Evolutionary conservation across 768 basidiomycete species (phyloP).

Genomic region (Suillus bovinus): DNA sequence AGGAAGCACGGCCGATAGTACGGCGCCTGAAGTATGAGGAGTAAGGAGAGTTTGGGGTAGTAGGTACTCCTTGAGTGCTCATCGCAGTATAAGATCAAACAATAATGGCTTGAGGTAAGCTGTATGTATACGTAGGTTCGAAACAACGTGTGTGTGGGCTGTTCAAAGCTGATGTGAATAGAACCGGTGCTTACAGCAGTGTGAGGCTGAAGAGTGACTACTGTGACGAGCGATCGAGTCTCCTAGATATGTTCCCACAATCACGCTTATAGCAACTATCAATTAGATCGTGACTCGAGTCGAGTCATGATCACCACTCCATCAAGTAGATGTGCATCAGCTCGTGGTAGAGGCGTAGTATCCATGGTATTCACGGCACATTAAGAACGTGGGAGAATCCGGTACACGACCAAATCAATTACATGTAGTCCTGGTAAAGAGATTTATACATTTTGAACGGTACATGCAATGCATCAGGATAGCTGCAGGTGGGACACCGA

Average conservation of each 20-base stretch:
- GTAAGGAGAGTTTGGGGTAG: conserved; percentile 23
- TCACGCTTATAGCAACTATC: conserved; percentile 1
- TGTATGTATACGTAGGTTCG: conserved; percentile 3
- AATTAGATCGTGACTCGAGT: background rate
- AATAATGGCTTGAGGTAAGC: conserved; percentile 2
- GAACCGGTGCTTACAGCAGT: conserved; percentile 13
- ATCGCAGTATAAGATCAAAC: conserved; percentile 12
- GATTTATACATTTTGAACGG: no score
- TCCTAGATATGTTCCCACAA: background rate
- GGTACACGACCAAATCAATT: no score
- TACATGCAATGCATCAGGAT: no score
- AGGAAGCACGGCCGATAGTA: conserved; percentile 76
- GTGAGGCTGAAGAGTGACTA: conserved; percentile 17
- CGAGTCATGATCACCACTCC: no score
- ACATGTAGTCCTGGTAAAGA: no score
- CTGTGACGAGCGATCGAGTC: conserved; percentile 17
- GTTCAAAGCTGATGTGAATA: conserved; percentile 7
- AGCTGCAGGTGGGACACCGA: background rate
- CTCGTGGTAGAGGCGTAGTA: no score
- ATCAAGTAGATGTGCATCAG: no score
- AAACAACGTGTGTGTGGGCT: conserved; percentile 5
- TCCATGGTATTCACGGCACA: no score
- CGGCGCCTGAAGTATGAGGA: conserved; percentile 56
- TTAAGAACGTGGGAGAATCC: no score
- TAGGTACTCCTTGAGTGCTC: conserved; percentile 25